Evolutionary conservation across 768 basidiomycete genomes (phyloP), one percentile per base, ranked within the genome.

Genomic region (Leccinum ochraceum): DNA sequence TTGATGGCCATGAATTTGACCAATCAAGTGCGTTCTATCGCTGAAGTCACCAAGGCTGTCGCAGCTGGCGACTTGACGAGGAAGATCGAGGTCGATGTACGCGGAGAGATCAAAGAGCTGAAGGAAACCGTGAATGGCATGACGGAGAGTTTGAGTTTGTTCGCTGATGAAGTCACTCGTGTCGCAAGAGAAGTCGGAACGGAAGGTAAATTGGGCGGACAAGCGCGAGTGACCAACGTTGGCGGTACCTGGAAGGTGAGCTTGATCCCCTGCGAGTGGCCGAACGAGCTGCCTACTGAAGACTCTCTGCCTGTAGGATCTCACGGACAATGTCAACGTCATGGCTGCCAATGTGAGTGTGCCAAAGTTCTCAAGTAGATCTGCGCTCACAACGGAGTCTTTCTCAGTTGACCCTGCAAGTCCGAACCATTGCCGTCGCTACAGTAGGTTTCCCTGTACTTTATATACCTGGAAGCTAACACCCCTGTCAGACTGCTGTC

Each of bases 161-260:
- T 94, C 72, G 92, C 92, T 0, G 89, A 90, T 67, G 91, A 94
- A 75, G 86, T 86, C 58, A 86, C 86, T 32, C 80, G 95, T 57
- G 95, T 98, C 32, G 97, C 95, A 3, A 84, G 93, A 64, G 95
- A 98, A 76, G 97, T 98, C 71, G 97, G 97, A 30, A 98, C 95
- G 8, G 97, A 98, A 72, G 97, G 96, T 36, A 83, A 88, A 66
- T 80, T 98, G 69, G 97, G 96, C 54, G 96, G 95, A 10, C 95
- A 96, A 68, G 97, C 95, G 1, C 83, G 88, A 57, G 97, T 98
- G 39, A 89, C 88, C 63, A 92, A 94, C 69, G 94, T 99, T 50
- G 92, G 93, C 60, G 97, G 97, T 53, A 96, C 94, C 0, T 98
- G 97, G 97, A 94, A 94, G 79, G 81, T 79, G 50, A 51, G 64